Conservation (phyloP, 2,329 filamentous ascomycete species). For the Venturia nashicola region DNA sequence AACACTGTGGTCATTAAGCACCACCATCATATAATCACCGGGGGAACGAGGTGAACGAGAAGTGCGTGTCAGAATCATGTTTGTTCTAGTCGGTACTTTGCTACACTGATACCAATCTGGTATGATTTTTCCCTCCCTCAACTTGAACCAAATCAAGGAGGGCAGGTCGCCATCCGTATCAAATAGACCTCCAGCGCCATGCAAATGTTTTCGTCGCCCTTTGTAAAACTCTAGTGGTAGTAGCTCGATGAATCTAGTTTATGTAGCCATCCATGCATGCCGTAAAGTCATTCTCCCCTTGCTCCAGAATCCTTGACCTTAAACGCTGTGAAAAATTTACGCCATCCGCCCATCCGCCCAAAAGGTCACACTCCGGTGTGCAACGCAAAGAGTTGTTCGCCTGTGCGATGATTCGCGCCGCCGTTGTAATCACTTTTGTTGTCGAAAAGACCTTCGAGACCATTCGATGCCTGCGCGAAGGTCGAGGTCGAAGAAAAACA, state of each 20-base stretch:
- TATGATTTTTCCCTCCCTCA: not conserved
- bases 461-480: not conserved
- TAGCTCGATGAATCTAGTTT: constrained; percentile 1
- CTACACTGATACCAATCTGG: not conserved
- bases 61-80: not conserved
- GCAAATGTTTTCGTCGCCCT: not conserved
- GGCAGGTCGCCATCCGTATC: not conserved
- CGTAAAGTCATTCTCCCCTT: constrained; percentile 1
- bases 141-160: not conserved
- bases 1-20: too few relatives aligned
- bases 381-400: not conserved
- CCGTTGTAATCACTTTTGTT: not conserved
- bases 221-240: not conserved
- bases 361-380: not conserved
- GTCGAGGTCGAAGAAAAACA: not conserved
- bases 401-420: not conserved
- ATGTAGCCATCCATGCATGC: constrained; percentile 2
- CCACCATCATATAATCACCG: too few relatives aligned
- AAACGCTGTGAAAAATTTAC: not conserved
- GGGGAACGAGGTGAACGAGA: too few relatives aligned
- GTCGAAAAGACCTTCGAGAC: not conserved
- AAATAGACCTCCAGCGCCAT: constrained; percentile 3
- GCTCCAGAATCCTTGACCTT: not conserved
- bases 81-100: not conserved
- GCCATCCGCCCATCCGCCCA: not conserved